Evolutionary conservation across 768 basidiomycete genomes (phyloP), one percentile per base, ranked within the genome.

Genomic region (Suillus lakei): DNA sequence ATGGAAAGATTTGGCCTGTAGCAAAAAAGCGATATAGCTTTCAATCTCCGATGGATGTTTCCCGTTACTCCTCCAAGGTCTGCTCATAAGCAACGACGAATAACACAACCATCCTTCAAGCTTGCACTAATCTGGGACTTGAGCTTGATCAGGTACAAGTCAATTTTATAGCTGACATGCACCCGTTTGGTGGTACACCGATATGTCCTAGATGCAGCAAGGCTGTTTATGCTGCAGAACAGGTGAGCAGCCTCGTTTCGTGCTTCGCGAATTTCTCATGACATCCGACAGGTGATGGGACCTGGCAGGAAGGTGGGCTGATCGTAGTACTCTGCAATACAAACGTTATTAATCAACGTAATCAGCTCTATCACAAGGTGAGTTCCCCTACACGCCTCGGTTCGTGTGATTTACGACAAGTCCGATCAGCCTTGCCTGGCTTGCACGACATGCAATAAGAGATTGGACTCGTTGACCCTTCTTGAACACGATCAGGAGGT

Each of bases 401-500:
- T 65, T 55, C 62, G 32, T 43, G 58, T 68, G 50, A 69, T 28
- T 55, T 28, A 43, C 62, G 16, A 66, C 9, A 16, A 3, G 16
- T 59, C 2, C 61, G 46, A n/a, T 63, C 38, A 95, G 92, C 88
- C 87, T 28, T 96, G 95, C 79, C 82, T 96, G 51, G 83, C 89
- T 21, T 96, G 95, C 74, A 88, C 82, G 62, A 81, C 78, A 15
- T 96, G 95, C 74, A 86, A 83, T 71, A 93, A 92, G 75, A 82
- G 92, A 41, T 82, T 96, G 16, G 93, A 95, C 73, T 92, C 93
- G 0, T 79, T 85, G 63, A 85, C 85, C 23, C 81, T 96, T 28
- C 80, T 95, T 8, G 95, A 96, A 75, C 95, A 96, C 73, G 87
- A 96, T 71, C 84, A 90, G 72, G 81, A 92, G 84, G 94, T 92